A percentile compares a stretch with the other conserved stretches of the same genome.
phyloP scores from a whole-genome alignment of 495 filamentous ascomycete genomes.

The Ramalina peruviana region DNA sequence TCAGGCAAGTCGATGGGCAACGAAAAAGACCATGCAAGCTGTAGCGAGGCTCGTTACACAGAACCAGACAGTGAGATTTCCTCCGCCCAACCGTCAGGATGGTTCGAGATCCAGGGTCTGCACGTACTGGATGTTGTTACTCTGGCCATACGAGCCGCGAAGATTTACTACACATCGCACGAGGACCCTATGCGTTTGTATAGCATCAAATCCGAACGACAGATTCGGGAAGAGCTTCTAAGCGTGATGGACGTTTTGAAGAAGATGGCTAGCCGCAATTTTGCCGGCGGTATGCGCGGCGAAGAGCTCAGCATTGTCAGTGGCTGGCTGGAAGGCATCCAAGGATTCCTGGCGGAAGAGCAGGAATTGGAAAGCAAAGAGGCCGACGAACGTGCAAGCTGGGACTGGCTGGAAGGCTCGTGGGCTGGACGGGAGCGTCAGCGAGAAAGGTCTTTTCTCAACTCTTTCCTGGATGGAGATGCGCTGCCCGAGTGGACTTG shows the following conservation, averaged over 20 bases:
- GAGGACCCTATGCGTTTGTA: constrained; percentile 70
- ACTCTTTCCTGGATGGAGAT: constrained; percentile 51
- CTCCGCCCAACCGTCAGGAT: constrained; percentile 34
- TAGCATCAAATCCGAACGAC: constrained; percentile 67
- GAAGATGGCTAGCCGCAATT: constrained; percentile 75
- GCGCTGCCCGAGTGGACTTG: constrained; percentile 59
- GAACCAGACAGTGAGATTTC: constrained; percentile 15
- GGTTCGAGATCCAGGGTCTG: constrained; percentile 80
- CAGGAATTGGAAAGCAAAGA: constrained; percentile 63
- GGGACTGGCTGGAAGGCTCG: constrained; percentile 68
- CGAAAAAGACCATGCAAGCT: constrained; percentile 19
- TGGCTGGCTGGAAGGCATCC: constrained; percentile 64
- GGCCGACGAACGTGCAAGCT: constrained; percentile 50
- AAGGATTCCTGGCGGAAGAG: constrained; percentile 58
- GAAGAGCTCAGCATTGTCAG: constrained; percentile 61
- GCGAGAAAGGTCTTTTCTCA: constrained; percentile 54
- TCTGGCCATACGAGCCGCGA: constrained; percentile 83
- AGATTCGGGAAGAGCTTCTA: constrained; percentile 69
- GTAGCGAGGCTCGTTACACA: constrained; percentile 17
- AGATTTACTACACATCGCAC: constrained; percentile 86
- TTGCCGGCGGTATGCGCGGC: constrained; percentile 63
- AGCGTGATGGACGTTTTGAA: constrained; percentile 80
- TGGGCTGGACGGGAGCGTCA: constrained; percentile 68
- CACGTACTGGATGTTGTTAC: constrained; percentile 86
- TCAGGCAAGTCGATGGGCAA: background rate